Evolutionary conservation across 129 eudicot species (phyloP).

Genomic region (Lactuca sativa): DNA sequence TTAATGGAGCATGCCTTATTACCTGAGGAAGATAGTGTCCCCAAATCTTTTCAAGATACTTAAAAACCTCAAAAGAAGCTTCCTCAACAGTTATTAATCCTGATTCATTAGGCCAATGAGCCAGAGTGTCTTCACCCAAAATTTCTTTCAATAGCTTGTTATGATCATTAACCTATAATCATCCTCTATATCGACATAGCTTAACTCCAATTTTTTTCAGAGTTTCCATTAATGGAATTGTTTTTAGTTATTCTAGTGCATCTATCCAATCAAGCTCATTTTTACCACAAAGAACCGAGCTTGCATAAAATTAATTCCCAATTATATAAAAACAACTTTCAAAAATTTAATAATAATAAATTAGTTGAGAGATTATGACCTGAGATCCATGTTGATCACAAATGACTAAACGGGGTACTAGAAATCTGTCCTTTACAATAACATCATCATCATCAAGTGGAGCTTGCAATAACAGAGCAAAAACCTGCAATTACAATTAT

Average conservation of each 20-base stretch:
- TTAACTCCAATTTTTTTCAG: too few species aligned
- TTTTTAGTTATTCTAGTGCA: too few species aligned
- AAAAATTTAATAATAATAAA: too few species aligned
- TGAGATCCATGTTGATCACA: slow-evolving; percentile 99
- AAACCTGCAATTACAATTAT: slow-evolving; percentile 48
- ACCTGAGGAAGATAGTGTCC: slow-evolving; percentile 93
- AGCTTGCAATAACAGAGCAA: slow-evolving; percentile 83
- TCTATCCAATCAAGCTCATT: too few species aligned
- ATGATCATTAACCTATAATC: too few species aligned
- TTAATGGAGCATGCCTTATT: neutral
- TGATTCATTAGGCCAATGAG: slow-evolving; percentile 90
- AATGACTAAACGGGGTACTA: slow-evolving; percentile 91
- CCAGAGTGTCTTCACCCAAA: slow-evolving; percentile 95
- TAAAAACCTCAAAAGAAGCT: slow-evolving; percentile 85
- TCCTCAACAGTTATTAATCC: slow-evolving; percentile 78
- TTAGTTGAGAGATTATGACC: slow-evolving; percentile 39
- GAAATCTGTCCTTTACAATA: slow-evolving; percentile 80
- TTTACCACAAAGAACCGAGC: slow-evolving; percentile 54
- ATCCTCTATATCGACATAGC: too few species aligned
- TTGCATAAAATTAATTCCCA: slow-evolving; percentile 32
- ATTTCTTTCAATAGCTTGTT: slow-evolving; percentile 76
- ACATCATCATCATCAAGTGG: slow-evolving; percentile 85
- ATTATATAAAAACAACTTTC: too few species aligned
- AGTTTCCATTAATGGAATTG: too few species aligned
- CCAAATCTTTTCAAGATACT: slow-evolving; percentile 85